Conservation (phyloP, 495 filamentous ascomycete genomes). For the Glutinoglossum americanum region DNA sequence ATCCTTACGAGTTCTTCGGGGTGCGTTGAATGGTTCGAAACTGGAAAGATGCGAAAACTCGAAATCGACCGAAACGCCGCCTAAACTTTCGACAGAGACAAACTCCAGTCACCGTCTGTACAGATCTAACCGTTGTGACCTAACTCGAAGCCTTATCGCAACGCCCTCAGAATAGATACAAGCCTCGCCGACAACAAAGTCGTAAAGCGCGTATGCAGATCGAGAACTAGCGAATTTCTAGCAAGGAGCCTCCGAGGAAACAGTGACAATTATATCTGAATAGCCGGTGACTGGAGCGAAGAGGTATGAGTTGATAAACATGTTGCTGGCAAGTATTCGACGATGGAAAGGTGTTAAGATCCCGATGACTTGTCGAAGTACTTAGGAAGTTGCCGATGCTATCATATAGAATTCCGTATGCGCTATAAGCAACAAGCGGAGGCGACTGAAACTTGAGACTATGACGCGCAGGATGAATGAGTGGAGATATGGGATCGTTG, state of each 20-base stretch:
- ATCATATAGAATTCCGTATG: background rate
- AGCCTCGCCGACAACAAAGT: background rate
- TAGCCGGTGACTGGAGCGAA: background rate
- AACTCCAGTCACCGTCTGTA: background rate
- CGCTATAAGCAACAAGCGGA: background rate
- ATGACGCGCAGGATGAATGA: background rate
- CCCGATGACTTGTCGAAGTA: background rate
- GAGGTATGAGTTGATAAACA: background rate
- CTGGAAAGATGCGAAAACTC: background rate
- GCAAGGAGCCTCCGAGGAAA: background rate
- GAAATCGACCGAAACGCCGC: background rate
- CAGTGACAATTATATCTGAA: too few species aligned
- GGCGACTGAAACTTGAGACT: background rate
- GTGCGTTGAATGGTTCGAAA: background rate
- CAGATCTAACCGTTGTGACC: background rate
- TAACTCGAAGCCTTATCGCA: background rate
- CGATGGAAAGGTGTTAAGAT: background rate
- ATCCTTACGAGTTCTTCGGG: background rate
- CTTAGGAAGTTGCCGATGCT: background rate
- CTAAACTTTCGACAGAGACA: background rate
- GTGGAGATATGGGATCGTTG: background rate
- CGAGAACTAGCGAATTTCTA: background rate
- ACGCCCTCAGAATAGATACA: background rate
- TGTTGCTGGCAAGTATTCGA: background rate
- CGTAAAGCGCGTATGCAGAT: background rate